Evolutionary conservation across 2,329 filamentous ascomycete genomes (phyloP).

Genomic region (Epichloe glyceriae): DNA sequence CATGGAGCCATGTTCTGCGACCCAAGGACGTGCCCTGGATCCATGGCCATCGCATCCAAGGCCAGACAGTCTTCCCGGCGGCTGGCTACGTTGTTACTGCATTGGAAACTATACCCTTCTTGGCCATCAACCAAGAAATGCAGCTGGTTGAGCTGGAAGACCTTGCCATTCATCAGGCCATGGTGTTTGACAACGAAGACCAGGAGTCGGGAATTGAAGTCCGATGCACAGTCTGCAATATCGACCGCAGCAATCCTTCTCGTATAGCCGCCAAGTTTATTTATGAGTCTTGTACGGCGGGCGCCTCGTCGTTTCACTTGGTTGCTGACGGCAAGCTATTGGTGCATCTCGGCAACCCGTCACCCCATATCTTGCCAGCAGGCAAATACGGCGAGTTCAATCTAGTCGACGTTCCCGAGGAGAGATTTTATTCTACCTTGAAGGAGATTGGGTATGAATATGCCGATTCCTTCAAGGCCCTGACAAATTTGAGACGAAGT

Average conservation of each 20-base stretch:
- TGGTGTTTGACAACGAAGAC: not conserved
- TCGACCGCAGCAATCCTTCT: not conserved
- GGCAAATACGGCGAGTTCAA: not conserved
- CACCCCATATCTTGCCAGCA: not conserved
- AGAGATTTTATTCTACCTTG: not conserved
- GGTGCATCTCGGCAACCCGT: not conserved
- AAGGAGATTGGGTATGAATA: not conserved
- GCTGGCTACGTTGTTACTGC: conserved; percentile 25
- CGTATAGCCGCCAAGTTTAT: not conserved
- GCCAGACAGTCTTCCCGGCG: conserved; percentile 21
- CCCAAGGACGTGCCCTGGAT: conserved; percentile 20
- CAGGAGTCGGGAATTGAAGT: not conserved
- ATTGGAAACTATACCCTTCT: not conserved
- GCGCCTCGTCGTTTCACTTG: not conserved
- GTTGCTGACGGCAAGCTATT: not conserved
- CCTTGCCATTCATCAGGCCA: not conserved
- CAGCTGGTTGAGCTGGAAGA: not conserved
- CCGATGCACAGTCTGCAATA: not conserved
- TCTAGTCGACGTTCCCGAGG: not conserved
- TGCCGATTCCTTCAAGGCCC: not conserved
- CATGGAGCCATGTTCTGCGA: conserved; percentile 12
- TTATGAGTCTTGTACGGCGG: not conserved
- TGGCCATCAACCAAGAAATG: not conserved
- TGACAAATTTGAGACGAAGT: not conserved
- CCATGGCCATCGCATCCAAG: conserved; percentile 11